Percentiles rank a stretch among this genome's conserved stretches.
These are phyloP conservation scores for Dictyostelium capitatum DNA, from an alignment of 78 protist species.

Conservation along the genomic window DNA sequence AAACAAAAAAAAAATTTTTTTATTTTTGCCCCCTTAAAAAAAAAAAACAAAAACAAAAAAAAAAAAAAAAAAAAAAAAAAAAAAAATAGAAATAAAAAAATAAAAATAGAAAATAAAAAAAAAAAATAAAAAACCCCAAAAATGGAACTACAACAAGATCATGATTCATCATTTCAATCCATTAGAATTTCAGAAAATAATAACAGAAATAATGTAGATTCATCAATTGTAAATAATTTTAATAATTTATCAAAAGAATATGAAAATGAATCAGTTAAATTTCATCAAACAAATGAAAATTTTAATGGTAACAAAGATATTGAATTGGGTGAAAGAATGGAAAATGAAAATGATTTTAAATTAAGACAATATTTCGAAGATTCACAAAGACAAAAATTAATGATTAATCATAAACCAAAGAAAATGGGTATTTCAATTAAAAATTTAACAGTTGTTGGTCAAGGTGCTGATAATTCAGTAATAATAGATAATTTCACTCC, in stretches of 20 bases:
- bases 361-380: constrained; percentile 72
- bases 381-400: constrained; percentile 30
- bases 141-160: too few species aligned
- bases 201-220: neutral
- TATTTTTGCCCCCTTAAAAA: neutral
- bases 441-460: constrained; percentile 68
- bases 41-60: too few species aligned
- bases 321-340: constrained; percentile 14
- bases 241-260: neutral
- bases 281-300: neutral
- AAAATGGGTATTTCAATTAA: constrained; percentile 71
- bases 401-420: constrained; percentile 29
- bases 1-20: neutral
- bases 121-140: too few species aligned
- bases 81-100: too few species aligned
- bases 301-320: constrained; percentile 3
- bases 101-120: too few species aligned
- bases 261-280: too few species aligned
- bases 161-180: too few species aligned
- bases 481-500: constrained; percentile 56
- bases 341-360: constrained; percentile 51
- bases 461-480: constrained; percentile 63
- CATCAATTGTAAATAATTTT: neutral
- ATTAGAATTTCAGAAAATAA: neutral
- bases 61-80: too few species aligned